Evolutionary conservation across 2,329 filamentous ascomycete genomes (phyloP).

Genomic region (Xylaria sp.): DNA sequence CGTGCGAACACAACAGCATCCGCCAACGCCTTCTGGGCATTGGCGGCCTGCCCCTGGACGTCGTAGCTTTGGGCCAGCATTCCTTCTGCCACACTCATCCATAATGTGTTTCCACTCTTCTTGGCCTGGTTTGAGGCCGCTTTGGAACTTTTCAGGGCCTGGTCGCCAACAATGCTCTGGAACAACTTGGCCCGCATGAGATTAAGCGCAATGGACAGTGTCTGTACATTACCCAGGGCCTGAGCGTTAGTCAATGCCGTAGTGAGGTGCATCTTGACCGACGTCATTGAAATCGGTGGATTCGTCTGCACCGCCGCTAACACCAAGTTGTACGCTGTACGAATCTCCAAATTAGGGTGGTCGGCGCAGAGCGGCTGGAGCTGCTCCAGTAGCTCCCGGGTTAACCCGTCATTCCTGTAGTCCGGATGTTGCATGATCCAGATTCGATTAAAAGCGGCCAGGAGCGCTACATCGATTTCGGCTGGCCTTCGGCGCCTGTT

Average conservation of each 20-base stretch:
- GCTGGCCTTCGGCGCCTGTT: conserved; percentile 50
- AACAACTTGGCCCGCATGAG: conserved; percentile 86
- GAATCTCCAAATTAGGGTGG: conserved; percentile 75
- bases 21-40: conserved; percentile 51
- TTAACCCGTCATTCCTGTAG: conserved; percentile 60
- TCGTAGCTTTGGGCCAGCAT: conserved; percentile 78
- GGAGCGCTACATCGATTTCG: conserved; percentile 65
- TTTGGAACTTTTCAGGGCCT: conserved; percentile 75
- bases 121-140: conserved; percentile 70
- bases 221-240: conserved; percentile 72
- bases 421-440: conserved; percentile 70
- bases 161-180: conserved; percentile 77
- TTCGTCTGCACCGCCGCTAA: conserved; percentile 67
- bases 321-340: conserved; percentile 76
- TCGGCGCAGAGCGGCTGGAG: conserved; percentile 69
- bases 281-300: conserved; percentile 68
- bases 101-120: conserved; percentile 71
- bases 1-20: conserved; percentile 33
- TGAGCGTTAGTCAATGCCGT: conserved; percentile 71
- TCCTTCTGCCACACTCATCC: conserved; percentile 79
- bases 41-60: conserved; percentile 65
- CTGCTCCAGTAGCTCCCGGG: conserved; percentile 63
- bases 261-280: conserved; percentile 78
- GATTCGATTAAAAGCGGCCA: conserved; percentile 69
- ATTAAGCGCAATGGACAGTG: conserved; percentile 80